Percentiles rank a stretch among this genome's conserved stretches.
These are phyloP conservation scores for Austropuccinia psidii DNA, from an alignment of 1,284 basidiomycete species.

Conservation along the genomic window DNA sequence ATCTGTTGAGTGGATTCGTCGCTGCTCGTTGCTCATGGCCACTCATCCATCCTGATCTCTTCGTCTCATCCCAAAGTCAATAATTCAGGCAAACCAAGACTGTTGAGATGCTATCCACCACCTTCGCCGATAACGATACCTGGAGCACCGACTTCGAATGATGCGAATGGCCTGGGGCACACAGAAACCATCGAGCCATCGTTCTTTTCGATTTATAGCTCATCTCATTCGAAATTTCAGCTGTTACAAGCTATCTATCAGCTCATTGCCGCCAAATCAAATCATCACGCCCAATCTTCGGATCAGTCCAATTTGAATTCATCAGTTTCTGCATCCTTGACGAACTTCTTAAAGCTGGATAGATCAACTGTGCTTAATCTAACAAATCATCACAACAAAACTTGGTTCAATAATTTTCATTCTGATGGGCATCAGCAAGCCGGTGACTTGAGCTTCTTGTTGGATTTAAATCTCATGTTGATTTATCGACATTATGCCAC, in stretches of 20 bases:
- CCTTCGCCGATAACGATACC: neutral
- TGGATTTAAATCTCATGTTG: constrained; percentile 47
- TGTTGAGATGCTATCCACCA: constrained; percentile 80
- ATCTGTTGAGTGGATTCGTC: neutral
- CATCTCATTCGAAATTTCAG: constrained; percentile 58
- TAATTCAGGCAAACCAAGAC: constrained; percentile 75
- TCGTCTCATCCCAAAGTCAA: constrained; percentile 57
- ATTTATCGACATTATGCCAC: constrained; percentile 69
- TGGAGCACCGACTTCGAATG: too few relatives aligned
- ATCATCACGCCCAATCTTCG: constrained; percentile 73
- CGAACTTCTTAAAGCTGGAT: constrained; percentile 10
- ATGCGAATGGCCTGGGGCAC: too few relatives aligned
- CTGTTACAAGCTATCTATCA: neutral
- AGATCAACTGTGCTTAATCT: neutral
- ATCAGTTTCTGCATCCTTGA: constrained; percentile 89
- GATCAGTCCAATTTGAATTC: constrained; percentile 68
- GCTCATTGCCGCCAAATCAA: constrained; percentile 47
- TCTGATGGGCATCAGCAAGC: too few relatives aligned
- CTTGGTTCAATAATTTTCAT: neutral
- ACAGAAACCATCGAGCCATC: neutral
- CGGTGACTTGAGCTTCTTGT: too few relatives aligned
- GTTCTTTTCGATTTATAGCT: neutral
- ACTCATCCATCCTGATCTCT: neutral
- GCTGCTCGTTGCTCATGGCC: neutral
- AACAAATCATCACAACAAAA: neutral